Evolutionary conservation across 768 basidiomycete species (phyloP), one percentile per base, ranked within the genome.

Genomic region (Boletus eberwhitei): DNA sequence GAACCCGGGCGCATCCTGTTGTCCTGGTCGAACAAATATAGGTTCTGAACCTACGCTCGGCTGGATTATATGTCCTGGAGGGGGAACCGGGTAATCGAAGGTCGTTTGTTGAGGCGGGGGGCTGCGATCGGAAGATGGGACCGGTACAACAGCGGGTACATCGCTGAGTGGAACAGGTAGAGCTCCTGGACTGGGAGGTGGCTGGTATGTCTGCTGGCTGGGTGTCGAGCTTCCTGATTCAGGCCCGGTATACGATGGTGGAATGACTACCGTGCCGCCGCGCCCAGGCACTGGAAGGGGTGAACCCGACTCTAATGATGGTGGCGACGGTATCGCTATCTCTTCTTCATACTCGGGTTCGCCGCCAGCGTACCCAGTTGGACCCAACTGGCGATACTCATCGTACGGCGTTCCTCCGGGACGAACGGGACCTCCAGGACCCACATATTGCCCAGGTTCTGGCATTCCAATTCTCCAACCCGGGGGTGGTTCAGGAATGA

Each of bases 371-470:
- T 55, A 60, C 17, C 48, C 56, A 17, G 22, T 14, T 9, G 55
- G 64, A 19, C 45, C 44, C 2, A 37, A 48, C 2, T 55, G 48
- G 40, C 35, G 57, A 40, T 46, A 54, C 3, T 48, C 53, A 1
- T 38, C 56, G 29, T 54, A 61, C 11, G 58, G 56, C 4, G 41
- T 48, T n/a, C 72, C 76, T 24, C 63, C 66, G 8, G 78, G 77
- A 49, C 79, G 68, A 21, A 78, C 74, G 9, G 72, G 72, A 14
- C 56, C 58, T 11, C 21, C 36, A 32, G 50, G 63, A 11, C 39
- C 58, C 56, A 29, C 40, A 3, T 50, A 60, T 7, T 40, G 36
- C 9, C 17, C 44, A 38, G 65, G 65, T 16, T 66, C 63, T 43
- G 71, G 71, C 67, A 71, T 56, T 17, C 41, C 22, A 45, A 58